Evolutionary conservation across 2,329 filamentous ascomycete genomes (phyloP).

Genomic region (Colletotrichum costaricense): DNA sequence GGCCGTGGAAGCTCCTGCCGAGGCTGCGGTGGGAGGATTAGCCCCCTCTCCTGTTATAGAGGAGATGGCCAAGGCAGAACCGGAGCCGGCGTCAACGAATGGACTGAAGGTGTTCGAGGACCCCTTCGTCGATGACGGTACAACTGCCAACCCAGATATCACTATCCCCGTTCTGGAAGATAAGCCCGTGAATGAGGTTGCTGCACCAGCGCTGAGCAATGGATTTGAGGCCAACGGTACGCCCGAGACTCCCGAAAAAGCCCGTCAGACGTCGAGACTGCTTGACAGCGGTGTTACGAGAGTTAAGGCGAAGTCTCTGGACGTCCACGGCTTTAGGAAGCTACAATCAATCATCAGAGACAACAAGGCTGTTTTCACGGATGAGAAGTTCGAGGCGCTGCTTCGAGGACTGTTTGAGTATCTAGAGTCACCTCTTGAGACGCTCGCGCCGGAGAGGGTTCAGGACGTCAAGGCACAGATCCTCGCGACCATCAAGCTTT

Average conservation of each 20-base stretch:
- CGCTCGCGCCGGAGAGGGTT: slow-evolving; percentile 70
- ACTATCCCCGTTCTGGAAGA: slow-evolving; percentile 67
- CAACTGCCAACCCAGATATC: slow-evolving; percentile 58
- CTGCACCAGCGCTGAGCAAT: slow-evolving; percentile 39
- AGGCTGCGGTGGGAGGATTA: slow-evolving; percentile 26
- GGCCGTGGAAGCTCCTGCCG: slow-evolving; percentile 4
- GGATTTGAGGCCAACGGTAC: slow-evolving; percentile 32
- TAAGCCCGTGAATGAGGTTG: slow-evolving; percentile 69
- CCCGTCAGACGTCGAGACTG: slow-evolving; percentile 69
- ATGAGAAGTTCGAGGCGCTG: slow-evolving; percentile 76
- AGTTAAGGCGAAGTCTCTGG: slow-evolving; percentile 77
- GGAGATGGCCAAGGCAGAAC: slow-evolving; percentile 30
- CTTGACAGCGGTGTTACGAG: slow-evolving; percentile 81
- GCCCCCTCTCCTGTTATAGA: neutral
- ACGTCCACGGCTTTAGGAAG: slow-evolving; percentile 84
- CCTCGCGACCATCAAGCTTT: slow-evolving; percentile 77
- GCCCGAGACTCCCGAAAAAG: slow-evolving; percentile 60
- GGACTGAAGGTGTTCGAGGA: slow-evolving; percentile 72
- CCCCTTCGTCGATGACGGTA: slow-evolving; percentile 63
- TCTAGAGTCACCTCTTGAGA: slow-evolving; percentile 70
- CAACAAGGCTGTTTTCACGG: slow-evolving; percentile 70
- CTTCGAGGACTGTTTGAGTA: slow-evolving; percentile 77
- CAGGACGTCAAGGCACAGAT: slow-evolving; percentile 81
- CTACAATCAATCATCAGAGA: slow-evolving; percentile 80
- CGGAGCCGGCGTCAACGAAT: slow-evolving; percentile 46